Conservation (phyloP, 305 asterid genomes). For the Striga hermonthica region DNA sequence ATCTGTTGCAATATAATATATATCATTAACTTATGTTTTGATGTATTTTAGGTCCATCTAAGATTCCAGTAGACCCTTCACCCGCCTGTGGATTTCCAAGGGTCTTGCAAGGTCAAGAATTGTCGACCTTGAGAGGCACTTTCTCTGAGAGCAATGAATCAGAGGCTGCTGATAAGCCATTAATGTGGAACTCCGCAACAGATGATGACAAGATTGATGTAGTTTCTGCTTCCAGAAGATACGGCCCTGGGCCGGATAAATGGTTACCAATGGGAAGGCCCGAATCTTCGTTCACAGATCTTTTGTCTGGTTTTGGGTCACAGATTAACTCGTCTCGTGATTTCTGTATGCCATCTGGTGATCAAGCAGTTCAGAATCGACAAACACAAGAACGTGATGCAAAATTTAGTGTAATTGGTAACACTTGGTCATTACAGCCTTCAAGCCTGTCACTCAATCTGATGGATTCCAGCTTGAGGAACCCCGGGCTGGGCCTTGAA, state of each 20-base stretch:
- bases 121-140: conserved; percentile 62
- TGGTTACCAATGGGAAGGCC: conserved; percentile 64
- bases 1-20: not conserved
- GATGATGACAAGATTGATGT: conserved; percentile 56
- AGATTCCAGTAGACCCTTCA: conserved; percentile 64
- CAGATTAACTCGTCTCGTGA: conserved; percentile 43
- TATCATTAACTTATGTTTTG: conserved; percentile 14
- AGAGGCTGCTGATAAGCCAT: conserved; percentile 58
- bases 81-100: conserved; percentile 61
- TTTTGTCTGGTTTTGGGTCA: conserved; percentile 71
- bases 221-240: conserved; percentile 54
- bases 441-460: conserved; percentile 60
- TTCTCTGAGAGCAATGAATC: conserved; percentile 57
- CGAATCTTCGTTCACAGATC: conserved; percentile 65
- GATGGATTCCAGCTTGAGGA: conserved; percentile 53
- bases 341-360: conserved; percentile 41
- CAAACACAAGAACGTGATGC: conserved; percentile 50
- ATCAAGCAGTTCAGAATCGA: conserved; percentile 45
- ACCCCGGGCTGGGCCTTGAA: conserved; percentile 40
- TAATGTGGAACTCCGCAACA: conserved; percentile 45
- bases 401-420: conserved; percentile 48
- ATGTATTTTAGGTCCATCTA: conserved; percentile 53
- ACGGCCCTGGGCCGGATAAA: conserved; percentile 49
- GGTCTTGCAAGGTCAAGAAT: conserved; percentile 94
- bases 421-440: conserved; percentile 50